A percentile compares a stretch with the other conserved stretches of the same genome.
Evolutionary conservation across 768 basidiomycete species (phyloP).

Genomic region (Lactarius evosmus): DNA sequence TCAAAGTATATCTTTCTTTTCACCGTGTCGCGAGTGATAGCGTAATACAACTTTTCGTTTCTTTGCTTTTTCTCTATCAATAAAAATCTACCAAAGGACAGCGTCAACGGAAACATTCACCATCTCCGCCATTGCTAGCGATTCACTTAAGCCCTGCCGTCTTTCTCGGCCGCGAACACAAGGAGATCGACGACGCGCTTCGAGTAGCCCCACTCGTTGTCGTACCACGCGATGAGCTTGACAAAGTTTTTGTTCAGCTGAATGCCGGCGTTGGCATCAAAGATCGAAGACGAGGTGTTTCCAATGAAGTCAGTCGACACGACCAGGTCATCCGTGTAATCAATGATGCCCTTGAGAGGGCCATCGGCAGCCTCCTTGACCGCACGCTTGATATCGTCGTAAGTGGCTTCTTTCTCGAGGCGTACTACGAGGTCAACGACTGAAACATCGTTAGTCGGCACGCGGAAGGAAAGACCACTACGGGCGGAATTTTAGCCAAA

Average conservation of each 20-base stretch:
- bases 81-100: slow-evolving; percentile 18
- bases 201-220: slow-evolving; percentile 95
- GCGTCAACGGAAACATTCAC: neutral
- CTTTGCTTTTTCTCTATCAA: slow-evolving; percentile 18
- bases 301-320: slow-evolving; percentile 95
- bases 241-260: slow-evolving; percentile 89
- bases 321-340: slow-evolving; percentile 89
- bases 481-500: slow-evolving; percentile 14
- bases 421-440: slow-evolving; percentile 97
- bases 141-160: slow-evolving; percentile 36
- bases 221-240: slow-evolving; percentile 96
- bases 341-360: slow-evolving; percentile 69
- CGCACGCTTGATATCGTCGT: slow-evolving; percentile 87
- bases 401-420: slow-evolving; percentile 77
- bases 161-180: slow-evolving; percentile 73
- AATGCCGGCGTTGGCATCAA: slow-evolving; percentile 93
- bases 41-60: slow-evolving; percentile 10
- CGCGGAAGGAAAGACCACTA: slow-evolving; percentile 94
- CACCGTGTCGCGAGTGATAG: neutral
- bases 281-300: slow-evolving; percentile 76
- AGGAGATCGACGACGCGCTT: slow-evolving; percentile 89
- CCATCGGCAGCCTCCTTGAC: slow-evolving; percentile 77
- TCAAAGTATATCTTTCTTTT: neutral
- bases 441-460: slow-evolving; percentile 94
- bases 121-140: neutral